phyloP scores from a whole-genome alignment of 2,329 filamentous ascomycete genomes.

The Sporothrix schenckii region DNA sequence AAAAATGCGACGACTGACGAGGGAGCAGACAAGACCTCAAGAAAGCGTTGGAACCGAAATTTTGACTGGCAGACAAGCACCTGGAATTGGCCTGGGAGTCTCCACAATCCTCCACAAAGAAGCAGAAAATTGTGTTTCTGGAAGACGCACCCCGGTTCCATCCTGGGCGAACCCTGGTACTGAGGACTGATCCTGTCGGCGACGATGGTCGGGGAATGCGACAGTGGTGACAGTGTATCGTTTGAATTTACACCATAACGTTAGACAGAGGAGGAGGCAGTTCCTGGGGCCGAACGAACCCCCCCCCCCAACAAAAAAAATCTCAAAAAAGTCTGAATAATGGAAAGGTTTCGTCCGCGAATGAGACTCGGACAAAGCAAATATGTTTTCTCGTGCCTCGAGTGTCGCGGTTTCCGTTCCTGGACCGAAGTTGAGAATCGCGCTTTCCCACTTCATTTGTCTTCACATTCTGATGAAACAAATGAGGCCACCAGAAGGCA shows the following conservation, averaged over 20 bases:
- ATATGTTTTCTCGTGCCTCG: not conserved
- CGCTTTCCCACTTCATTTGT: not conserved
- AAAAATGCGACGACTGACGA: not conserved
- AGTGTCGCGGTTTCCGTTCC: conserved; percentile 30
- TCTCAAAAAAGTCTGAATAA: not conserved
- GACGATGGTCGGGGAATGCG: conserved; percentile 1
- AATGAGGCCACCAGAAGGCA: not conserved
- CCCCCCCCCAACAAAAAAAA: no score
- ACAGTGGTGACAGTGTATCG: not conserved
- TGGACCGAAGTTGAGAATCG: conserved; percentile 29
- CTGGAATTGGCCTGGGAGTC: not conserved
- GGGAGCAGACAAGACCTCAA: not conserved
- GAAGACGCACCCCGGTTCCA: conserved; percentile 11
- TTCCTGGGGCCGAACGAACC: not conserved
- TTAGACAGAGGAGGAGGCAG: not conserved
- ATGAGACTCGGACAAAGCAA: conserved; percentile 20
- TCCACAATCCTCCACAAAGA: conserved; percentile 1
- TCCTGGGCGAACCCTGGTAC: conserved; percentile 10
- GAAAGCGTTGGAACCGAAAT: conserved; percentile 11
- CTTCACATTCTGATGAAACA: conserved; percentile 13
- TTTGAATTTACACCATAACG: not conserved
- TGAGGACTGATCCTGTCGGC: not conserved
- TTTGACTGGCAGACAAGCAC: conserved; percentile 15
- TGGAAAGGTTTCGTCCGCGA: not conserved
- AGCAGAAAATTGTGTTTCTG: conserved; percentile 4